A percentile compares a stretch with the other conserved stretches of the same genome.
phyloP scores from a whole-genome alignment of 768 basidiomycete genomes.

The Rubroboletus satanas region DNA sequence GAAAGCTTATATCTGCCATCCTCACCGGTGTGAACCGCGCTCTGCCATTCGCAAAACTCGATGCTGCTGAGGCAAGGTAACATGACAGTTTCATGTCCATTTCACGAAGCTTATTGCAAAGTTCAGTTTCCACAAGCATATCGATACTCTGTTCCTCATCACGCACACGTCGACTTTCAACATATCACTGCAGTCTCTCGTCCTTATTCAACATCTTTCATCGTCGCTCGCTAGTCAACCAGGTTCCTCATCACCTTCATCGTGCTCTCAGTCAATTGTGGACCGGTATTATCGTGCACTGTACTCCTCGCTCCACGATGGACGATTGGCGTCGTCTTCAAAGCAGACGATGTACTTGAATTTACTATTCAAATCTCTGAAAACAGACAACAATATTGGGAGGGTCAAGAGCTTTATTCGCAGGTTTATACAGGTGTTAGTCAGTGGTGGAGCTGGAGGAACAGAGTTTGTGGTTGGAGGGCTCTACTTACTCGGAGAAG shows the following conservation, averaged over 20 bases:
- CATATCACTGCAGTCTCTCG: slow-evolving; percentile 88
- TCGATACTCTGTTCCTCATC: slow-evolving; percentile 91
- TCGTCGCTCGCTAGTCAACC: slow-evolving; percentile 45
- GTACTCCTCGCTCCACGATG: slow-evolving; percentile 86
- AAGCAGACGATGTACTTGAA: slow-evolving; percentile 99
- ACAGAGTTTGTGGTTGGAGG: slow-evolving; percentile 89
- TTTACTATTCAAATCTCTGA: slow-evolving; percentile 85
- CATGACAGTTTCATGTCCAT: slow-evolving; percentile 16
- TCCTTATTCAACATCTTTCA: slow-evolving; percentile 82
- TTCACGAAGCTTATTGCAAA: background rate
- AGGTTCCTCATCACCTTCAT: slow-evolving; percentile 38
- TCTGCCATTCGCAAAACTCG: slow-evolving; percentile 84
- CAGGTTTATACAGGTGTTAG: slow-evolving; percentile 78
- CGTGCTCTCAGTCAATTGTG: slow-evolving; percentile 45
- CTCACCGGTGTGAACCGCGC: slow-evolving; percentile 95
- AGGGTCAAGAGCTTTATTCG: slow-evolving; percentile 79
- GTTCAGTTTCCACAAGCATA: slow-evolving; percentile 73
- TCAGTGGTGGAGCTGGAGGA: slow-evolving; percentile 64
- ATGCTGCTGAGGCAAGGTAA: slow-evolving; percentile 62
- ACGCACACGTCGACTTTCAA: slow-evolving; percentile 97
- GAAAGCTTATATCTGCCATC: slow-evolving; percentile 83
- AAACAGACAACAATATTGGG: slow-evolving; percentile 54
- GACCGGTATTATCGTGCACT: slow-evolving; percentile 79
- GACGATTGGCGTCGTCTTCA: slow-evolving; percentile 71
- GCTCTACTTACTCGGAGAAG: slow-evolving; percentile 83